Evolutionary conservation across 305 asterid species (phyloP), one percentile per base, ranked within the genome.

Genomic region (Fraxinus greggii): DNA sequence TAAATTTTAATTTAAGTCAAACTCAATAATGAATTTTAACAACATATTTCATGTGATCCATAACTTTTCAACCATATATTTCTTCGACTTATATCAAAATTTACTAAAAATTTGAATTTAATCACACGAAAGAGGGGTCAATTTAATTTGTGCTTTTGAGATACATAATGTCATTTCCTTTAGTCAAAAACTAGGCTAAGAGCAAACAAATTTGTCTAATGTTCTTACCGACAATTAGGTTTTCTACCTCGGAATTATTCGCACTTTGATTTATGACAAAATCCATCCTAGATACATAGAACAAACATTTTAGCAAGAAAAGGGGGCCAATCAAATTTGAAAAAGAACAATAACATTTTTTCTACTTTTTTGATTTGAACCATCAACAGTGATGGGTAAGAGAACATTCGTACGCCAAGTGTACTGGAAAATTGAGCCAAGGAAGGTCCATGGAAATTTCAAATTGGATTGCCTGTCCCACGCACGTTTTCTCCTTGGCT

Each of bases 391-490:
- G 28, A 36, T 42, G 79, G 65, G 32, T 4, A 40, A 67, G 38
- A 28, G 19, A 6, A 38, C 56, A 0, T 38, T 87, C 84, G 85
- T 70, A 80, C 83, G 28, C 19, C 36, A 3, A 67, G 38, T 74
- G 86, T 78, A 85, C 86, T 81, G 81, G 10, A 33, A 54, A 82
- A 76, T 81, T 87, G 86, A 82, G 86, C 81, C 38, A 24, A 87
- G 80, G 87, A 78, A 75, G 83, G 40, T 81, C 84, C 85, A 83
- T 70, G 80, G 88, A 85, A 87, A 83, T 85, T 87, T 87, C 90
- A 79, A 74, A 19, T 77, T 38, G 74, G 59, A 67, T 80, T 81
- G 81, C 82, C 76, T 76, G 80, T 83, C 65, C 56, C 63, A 72
- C 10, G 59, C 73, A 0, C 45, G 12, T 24, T 79, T 32, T 69